These are phyloP conservation scores for Neonectria coccinea DNA, from an alignment of 2,329 filamentous ascomycete genomes.

Conservation along the genomic window DNA sequence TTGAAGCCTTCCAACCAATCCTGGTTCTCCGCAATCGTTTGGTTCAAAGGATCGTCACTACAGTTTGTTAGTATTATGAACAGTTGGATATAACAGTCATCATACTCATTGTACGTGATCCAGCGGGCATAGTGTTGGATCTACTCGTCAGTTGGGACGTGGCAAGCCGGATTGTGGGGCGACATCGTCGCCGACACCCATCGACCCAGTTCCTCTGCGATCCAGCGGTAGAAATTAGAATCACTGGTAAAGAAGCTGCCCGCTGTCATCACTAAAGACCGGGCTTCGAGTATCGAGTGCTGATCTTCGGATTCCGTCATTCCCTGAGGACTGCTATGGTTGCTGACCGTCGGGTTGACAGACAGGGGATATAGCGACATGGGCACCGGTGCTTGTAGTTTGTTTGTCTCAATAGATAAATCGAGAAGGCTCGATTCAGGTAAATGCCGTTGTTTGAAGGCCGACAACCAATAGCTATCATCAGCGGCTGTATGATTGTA, in stretches of 20 bases:
- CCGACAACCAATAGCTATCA: conserved; percentile 34
- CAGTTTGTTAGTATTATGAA: background rate
- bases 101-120: conserved; percentile 35
- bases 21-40: conserved; percentile 33
- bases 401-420: background rate
- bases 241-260: conserved; percentile 32
- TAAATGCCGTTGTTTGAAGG: conserved; percentile 38
- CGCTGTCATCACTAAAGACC: conserved; percentile 26
- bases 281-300: conserved; percentile 17
- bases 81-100: background rate
- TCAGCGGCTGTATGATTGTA: conserved; percentile 31
- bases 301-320: background rate
- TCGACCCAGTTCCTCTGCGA: conserved; percentile 29
- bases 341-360: background rate
- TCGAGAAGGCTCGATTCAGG: background rate
- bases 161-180: conserved; percentile 31
- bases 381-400: background rate
- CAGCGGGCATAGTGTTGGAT: conserved; percentile 37
- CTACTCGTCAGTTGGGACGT: conserved; percentile 31
- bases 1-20: conserved; percentile 32
- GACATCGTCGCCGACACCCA: conserved; percentile 37
- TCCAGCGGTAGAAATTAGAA: conserved; percentile 31
- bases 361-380: conserved; percentile 4
- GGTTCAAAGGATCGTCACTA: conserved; percentile 34
- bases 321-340: background rate